Conservation (phyloP, 140 eudicot genomes). For the Stevia rebaudiana region DNA sequence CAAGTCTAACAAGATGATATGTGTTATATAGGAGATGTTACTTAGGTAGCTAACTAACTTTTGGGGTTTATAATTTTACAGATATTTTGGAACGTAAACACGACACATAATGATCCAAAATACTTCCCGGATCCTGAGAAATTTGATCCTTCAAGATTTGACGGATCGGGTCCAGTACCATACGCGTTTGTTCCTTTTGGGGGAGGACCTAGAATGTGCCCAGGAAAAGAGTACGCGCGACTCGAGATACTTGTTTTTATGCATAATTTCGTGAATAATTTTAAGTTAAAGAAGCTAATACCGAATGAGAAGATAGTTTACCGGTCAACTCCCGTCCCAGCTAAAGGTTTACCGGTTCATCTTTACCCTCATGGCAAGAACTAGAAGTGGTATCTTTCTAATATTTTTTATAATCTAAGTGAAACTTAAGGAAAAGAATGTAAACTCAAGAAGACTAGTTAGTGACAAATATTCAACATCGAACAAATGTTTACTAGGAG, state of each 20-base stretch:
- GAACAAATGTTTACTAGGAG: too few species aligned
- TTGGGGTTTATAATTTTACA: background rate
- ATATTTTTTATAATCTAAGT: too few species aligned
- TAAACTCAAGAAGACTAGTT: too few species aligned
- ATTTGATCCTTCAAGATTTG: conserved; percentile 44
- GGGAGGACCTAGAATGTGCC: conserved; percentile 47
- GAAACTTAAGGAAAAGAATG: too few species aligned
- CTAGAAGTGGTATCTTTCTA: background rate
- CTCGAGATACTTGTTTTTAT: conserved; percentile 31
- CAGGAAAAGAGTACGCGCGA: conserved; percentile 39
- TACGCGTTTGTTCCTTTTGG: conserved; percentile 39
- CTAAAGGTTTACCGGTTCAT: conserved; percentile 31
- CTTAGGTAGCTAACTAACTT: background rate
- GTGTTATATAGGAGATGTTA: background rate
- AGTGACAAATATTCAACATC: too few species aligned
- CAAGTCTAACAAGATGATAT: background rate
- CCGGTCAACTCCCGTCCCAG: conserved; percentile 30
- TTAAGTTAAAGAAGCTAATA: conserved; percentile 25
- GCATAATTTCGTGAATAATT: conserved; percentile 31
- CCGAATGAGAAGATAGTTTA: conserved; percentile 31
- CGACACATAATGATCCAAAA: conserved; percentile 29
- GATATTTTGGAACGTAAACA: conserved; percentile 31
- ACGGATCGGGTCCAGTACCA: conserved; percentile 34
- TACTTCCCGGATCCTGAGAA: conserved; percentile 34
- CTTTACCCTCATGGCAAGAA: conserved; percentile 27